Conservation (phyloP, 2,329 filamentous ascomycete genomes). For the Phialophora tarda region DNA sequence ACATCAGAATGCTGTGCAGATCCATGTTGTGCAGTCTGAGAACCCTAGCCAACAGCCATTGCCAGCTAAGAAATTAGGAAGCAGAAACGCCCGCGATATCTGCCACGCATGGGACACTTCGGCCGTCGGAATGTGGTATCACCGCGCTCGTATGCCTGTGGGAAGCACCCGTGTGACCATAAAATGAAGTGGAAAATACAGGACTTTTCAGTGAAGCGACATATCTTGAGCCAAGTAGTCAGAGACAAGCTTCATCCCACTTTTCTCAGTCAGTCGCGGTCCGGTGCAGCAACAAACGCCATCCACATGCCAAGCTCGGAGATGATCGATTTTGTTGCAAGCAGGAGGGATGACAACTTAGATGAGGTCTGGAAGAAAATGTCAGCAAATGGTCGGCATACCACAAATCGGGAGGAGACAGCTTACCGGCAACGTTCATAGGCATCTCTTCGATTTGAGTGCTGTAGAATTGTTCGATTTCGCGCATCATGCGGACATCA, state of each 20-base stretch:
- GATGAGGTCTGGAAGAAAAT: slow-evolving; percentile 41
- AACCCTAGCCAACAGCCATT: slow-evolving; percentile 37
- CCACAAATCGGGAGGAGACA: slow-evolving; percentile 26
- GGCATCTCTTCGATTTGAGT: slow-evolving; percentile 99
- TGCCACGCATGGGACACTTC: slow-evolving; percentile 29
- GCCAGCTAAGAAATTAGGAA: slow-evolving; percentile 34
- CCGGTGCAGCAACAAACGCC: slow-evolving; percentile 39
- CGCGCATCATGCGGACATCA: slow-evolving; percentile 99
- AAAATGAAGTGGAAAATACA: slow-evolving; percentile 31
- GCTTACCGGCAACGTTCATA: slow-evolving; percentile 78
- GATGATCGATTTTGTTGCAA: slow-evolving; percentile 24
- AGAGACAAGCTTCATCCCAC: slow-evolving; percentile 42
- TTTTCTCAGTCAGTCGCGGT: slow-evolving; percentile 39
- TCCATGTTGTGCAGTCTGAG: slow-evolving; percentile 35
- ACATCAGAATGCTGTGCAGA: slow-evolving; percentile 35
- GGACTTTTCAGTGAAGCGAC: slow-evolving; percentile 36
- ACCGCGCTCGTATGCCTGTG: slow-evolving; percentile 35
- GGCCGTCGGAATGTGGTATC: slow-evolving; percentile 30
- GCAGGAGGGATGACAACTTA: slow-evolving; percentile 30
- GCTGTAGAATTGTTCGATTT: slow-evolving; percentile 99
- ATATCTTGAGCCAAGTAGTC: slow-evolving; percentile 41
- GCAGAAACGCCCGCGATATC: slow-evolving; percentile 35
- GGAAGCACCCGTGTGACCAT: slow-evolving; percentile 19
- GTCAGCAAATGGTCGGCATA: slow-evolving; percentile 25
- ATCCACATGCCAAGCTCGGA: slow-evolving; percentile 37